Percentiles rank a stretch among this genome's conserved stretches.
These are phyloP conservation scores for Starmerella bombicola DNA, from an alignment of 805 yeast species.

Conservation along the genomic window DNA sequence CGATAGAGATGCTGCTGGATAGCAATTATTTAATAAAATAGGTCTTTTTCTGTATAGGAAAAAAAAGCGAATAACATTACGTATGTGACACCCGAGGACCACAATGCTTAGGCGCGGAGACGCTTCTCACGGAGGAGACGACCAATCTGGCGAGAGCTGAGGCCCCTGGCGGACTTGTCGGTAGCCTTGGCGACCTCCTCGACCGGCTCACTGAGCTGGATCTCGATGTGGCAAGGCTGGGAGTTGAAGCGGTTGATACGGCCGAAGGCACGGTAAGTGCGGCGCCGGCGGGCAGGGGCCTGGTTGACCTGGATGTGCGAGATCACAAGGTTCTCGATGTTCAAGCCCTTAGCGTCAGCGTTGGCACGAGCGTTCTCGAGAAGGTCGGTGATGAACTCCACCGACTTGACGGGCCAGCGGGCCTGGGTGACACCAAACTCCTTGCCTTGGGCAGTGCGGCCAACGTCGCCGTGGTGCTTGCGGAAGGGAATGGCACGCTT, in stretches of 20 bases:
- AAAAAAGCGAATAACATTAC: conserved; percentile 1
- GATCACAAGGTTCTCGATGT: conserved; percentile 81
- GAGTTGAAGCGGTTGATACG: conserved; percentile 99
- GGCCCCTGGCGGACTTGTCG: conserved; percentile 55
- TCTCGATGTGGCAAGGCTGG: conserved; percentile 97
- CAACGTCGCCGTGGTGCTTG: conserved; percentile 90
- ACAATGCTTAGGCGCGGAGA: conserved; percentile 23
- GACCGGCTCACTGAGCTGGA: conserved; percentile 87
- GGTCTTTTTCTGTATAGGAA: no score
- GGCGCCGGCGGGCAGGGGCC: conserved; percentile 99
- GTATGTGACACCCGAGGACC: neutral
- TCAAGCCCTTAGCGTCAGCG: conserved; percentile 99
- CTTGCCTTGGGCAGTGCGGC: conserved; percentile 99
- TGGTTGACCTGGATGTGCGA: conserved; percentile 99
- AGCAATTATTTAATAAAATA: no score
- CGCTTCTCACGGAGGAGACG: conserved; percentile 82
- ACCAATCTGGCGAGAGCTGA: conserved; percentile 84
- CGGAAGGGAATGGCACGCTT: conserved; percentile 99
- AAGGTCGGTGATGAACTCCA: conserved; percentile 86
- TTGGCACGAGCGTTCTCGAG: conserved; percentile 96
- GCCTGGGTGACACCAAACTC: conserved; percentile 99
- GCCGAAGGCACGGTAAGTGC: conserved; percentile 99
- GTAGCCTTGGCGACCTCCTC: conserved; percentile 88
- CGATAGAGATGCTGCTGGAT: no score
- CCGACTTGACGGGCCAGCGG: conserved; percentile 99